Conservation (phyloP, 176 grass and related monocot genomes). For the Lolium multiflorum region DNA sequence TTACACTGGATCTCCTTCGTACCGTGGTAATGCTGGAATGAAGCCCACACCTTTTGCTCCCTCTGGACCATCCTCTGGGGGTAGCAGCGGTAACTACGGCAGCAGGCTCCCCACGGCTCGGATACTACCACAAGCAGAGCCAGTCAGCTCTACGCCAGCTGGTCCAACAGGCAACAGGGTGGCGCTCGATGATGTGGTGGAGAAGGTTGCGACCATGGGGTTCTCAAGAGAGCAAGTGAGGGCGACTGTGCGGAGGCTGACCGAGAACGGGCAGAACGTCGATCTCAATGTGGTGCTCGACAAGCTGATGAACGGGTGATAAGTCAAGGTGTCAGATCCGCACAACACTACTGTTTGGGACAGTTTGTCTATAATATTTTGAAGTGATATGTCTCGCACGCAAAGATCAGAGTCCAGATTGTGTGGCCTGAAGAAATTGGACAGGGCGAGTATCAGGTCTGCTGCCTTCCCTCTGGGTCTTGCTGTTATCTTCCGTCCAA, state of each 20-base stretch:
- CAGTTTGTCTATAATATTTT: conserved; percentile 48
- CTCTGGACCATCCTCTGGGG: conserved; percentile 51
- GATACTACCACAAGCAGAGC: conserved; percentile 72
- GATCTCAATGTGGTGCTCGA: conserved; percentile 96
- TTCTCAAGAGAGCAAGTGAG: conserved; percentile 97
- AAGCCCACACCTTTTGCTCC: conserved; percentile 60
- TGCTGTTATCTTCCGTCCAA: conserved; percentile 21
- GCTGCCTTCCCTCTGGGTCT: not conserved
- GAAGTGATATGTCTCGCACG: not conserved
- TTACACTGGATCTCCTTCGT: conserved; percentile 74
- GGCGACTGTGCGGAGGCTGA: conserved; percentile 85
- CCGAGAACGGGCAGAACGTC: conserved; percentile 92
- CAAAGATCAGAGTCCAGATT: not conserved
- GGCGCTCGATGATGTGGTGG: conserved; percentile 81
- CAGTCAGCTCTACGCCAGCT: conserved; percentile 49
- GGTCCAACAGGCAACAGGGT: conserved; percentile 60
- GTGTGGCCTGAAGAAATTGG: conserved; percentile 9
- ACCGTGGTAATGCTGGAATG: conserved; percentile 58
- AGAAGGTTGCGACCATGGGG: conserved; percentile 94
- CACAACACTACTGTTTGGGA: not conserved
- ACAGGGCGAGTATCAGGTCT: not conserved
- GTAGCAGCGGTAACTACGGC: conserved; percentile 51
- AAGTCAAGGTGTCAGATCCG: not conserved
- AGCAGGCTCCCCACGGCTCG: conserved; percentile 72
- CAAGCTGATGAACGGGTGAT: conserved; percentile 88